Conservation (phyloP, 2,329 filamentous ascomycete species). For the Biscogniauxia mediterranea region DNA sequence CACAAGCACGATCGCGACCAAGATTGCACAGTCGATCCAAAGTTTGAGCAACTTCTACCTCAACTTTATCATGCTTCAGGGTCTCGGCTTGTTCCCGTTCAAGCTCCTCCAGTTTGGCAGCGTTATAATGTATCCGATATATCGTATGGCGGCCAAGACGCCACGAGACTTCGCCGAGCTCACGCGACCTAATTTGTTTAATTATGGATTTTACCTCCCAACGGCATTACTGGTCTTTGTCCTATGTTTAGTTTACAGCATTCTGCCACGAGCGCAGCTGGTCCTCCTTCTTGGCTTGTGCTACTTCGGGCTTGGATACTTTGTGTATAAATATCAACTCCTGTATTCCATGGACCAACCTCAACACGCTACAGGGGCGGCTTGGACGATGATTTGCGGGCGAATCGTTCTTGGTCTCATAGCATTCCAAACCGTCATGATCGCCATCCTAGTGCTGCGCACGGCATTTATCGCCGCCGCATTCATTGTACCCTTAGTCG, state of each 20-base stretch:
- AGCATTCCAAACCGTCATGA: slow-evolving; percentile 88
- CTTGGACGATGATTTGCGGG: slow-evolving; percentile 96
- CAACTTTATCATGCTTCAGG: slow-evolving; percentile 91
- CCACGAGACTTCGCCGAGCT: slow-evolving; percentile 86
- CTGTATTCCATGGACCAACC: slow-evolving; percentile 98
- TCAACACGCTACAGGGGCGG: slow-evolving; percentile 86
- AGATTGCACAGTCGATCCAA: slow-evolving; percentile 74
- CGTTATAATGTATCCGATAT: slow-evolving; percentile 79
- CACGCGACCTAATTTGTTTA: slow-evolving; percentile 79
- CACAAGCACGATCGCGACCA: slow-evolving; percentile 72
- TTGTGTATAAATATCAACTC: slow-evolving; percentile 95
- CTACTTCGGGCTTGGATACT: slow-evolving; percentile 82
- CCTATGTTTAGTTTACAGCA: slow-evolving; percentile 91
- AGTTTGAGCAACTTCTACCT: slow-evolving; percentile 80
- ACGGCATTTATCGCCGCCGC: slow-evolving; percentile 70
- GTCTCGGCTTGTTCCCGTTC: slow-evolving; percentile 89
- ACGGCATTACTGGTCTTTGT: slow-evolving; percentile 92
- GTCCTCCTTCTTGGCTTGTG: slow-evolving; percentile 79
- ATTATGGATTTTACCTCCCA: slow-evolving; percentile 93
- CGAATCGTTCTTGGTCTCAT: slow-evolving; percentile 82
- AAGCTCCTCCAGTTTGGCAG: slow-evolving; percentile 86
- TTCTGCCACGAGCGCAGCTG: slow-evolving; percentile 74
- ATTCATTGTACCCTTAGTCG: slow-evolving; percentile 72
- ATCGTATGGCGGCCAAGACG: slow-evolving; percentile 75
- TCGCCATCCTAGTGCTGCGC: slow-evolving; percentile 76